Evolutionary conservation across 345 rosid genomes (phyloP).

Genomic region (Turritis glabra): DNA sequence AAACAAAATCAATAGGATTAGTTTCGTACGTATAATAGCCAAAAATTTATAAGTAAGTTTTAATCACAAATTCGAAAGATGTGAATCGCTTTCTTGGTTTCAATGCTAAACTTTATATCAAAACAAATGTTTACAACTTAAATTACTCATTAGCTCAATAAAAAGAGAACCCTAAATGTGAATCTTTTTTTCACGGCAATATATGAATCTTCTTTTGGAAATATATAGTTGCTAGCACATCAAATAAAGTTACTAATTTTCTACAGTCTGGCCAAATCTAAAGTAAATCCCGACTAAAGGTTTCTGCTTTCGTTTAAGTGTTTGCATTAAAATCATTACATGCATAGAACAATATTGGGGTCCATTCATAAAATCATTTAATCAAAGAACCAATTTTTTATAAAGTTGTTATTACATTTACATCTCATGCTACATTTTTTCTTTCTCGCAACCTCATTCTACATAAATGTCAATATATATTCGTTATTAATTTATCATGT

Average conservation of each 20-base stretch:
- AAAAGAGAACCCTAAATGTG: background rate
- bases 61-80: too few species aligned
- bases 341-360: constrained; percentile 22
- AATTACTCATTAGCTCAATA: background rate
- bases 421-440: background rate
- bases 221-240: background rate
- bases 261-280: background rate
- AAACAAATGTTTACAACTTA: background rate
- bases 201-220: background rate
- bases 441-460: background rate
- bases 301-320: constrained; percentile 6
- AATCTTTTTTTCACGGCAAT: background rate
- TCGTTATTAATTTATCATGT: background rate
- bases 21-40: too few species aligned
- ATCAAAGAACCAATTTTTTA: too few species aligned
- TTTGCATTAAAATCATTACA: constrained; percentile 23
- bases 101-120: background rate
- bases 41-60: too few species aligned
- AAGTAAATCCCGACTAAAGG: background rate
- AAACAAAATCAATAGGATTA: too few species aligned
- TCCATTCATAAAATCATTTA: constrained; percentile 22
- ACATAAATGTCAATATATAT: constrained; percentile 9
- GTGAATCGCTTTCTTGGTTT: too few species aligned
- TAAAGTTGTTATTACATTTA: constrained; percentile 24
- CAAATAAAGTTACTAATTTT: background rate